Conservation (phyloP, 768 basidiomycete genomes). For the Cyclocybe aegerita region DNA sequence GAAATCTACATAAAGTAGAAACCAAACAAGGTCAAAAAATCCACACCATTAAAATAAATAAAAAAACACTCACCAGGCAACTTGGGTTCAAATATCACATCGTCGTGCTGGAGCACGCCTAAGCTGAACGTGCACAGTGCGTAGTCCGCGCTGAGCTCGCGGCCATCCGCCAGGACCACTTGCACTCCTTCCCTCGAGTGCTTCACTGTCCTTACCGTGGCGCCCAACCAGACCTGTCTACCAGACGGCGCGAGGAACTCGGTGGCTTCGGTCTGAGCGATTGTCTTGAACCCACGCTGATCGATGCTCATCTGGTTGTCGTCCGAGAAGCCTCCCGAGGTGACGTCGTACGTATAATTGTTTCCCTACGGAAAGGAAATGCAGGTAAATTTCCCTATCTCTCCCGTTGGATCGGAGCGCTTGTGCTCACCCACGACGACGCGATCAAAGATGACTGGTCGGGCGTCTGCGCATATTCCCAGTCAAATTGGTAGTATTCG, state of each 20-base stretch:
- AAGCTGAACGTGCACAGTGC: constrained; percentile 69
- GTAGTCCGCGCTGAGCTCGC: constrained; percentile 49
- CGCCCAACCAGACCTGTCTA: constrained; percentile 46
- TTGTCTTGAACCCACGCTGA: constrained; percentile 58
- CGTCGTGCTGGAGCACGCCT: constrained; percentile 66
- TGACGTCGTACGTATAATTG: constrained; percentile 56
- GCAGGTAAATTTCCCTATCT: neutral
- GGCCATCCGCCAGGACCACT: constrained; percentile 45
- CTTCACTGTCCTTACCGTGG: constrained; percentile 47
- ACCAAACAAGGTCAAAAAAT: neutral
- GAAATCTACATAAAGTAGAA: constrained; percentile 30
- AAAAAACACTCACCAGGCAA: constrained; percentile 38
- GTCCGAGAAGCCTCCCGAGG: constrained; percentile 58
- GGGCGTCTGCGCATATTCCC: constrained; percentile 60
- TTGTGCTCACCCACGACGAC: constrained; percentile 52
- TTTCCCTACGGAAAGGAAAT: constrained; percentile 41
- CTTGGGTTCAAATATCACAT: constrained; percentile 54
- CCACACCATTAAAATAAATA: neutral
- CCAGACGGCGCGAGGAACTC: constrained; percentile 43
- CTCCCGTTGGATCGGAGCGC: neutral
- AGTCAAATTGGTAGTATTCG: constrained; percentile 56
- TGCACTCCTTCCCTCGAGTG: constrained; percentile 45
- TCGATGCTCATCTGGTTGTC: constrained; percentile 56
- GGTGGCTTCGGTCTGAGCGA: constrained; percentile 56
- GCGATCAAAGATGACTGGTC: constrained; percentile 65